A percentile compares a stretch with the other conserved stretches of the same genome.
Conservation (phyloP, 495 filamentous ascomycete species). For the Bacidia gigantensis region DNA sequence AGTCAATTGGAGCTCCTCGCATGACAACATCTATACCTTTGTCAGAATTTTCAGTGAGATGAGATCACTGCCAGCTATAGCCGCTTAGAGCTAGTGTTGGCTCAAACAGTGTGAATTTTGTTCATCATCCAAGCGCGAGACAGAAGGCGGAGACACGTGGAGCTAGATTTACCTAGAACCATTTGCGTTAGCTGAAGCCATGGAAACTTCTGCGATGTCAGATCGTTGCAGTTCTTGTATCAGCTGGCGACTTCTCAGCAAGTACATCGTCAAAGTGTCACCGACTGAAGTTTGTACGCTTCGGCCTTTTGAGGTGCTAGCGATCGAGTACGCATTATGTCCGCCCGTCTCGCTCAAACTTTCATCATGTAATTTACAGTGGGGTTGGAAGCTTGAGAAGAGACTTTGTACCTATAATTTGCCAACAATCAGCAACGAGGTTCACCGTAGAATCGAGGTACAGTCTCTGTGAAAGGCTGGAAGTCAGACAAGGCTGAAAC, state of each 20-base stretch:
- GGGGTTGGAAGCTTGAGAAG: slow-evolving; percentile 13
- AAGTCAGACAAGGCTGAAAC: slow-evolving; percentile 99
- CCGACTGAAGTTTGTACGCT: slow-evolving; percentile 83
- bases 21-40: too few species aligned
- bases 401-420: too few species aligned
- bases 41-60: slow-evolving; percentile 80
- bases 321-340: slow-evolving; percentile 67
- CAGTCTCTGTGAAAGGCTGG: slow-evolving; percentile 22
- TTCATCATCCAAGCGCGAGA: slow-evolving; percentile 46
- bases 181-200: slow-evolving; percentile 2
- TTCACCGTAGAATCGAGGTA: too few species aligned
- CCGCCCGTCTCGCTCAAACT: slow-evolving; percentile 95
- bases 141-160: background rate
- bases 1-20: too few species aligned
- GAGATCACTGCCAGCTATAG: slow-evolving; percentile 64
- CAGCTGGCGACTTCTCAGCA: slow-evolving; percentile 98
- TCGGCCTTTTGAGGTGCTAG: slow-evolving; percentile 50
- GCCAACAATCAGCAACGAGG: too few species aligned
- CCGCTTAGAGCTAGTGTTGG: slow-evolving; percentile 62
- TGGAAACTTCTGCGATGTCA: background rate
- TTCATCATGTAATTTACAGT: slow-evolving; percentile 54
- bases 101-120: slow-evolving; percentile 99
- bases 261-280: slow-evolving; percentile 55
- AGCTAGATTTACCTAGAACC: background rate
- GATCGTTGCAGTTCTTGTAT: slow-evolving; percentile 30